phyloP scores from a whole-genome alignment of 495 filamentous ascomycete species.

The Neurospora sp. region DNA sequence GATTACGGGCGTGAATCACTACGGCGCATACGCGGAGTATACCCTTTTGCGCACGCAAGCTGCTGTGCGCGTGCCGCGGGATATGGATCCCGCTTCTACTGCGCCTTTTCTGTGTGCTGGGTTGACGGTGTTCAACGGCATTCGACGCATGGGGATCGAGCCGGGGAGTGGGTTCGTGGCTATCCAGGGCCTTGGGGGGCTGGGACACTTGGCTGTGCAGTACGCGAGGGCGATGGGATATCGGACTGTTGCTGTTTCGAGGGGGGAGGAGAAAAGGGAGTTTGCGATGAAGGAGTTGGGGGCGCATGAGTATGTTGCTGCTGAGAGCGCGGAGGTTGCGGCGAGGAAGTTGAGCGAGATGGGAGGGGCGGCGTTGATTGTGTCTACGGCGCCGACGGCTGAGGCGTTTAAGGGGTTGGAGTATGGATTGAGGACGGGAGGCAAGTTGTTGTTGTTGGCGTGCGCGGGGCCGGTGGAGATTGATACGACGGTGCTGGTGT shows the following conservation, averaged over 20 bases:
- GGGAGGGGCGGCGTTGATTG: conserved; percentile 52
- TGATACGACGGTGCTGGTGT: conserved; percentile 38
- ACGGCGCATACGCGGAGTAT: conserved; percentile 54
- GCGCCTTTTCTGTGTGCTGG: conserved; percentile 61
- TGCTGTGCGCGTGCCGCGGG: conserved; percentile 44
- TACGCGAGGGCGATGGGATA: conserved; percentile 54
- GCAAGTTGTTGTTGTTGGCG: conserved; percentile 52
- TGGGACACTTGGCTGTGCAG: conserved; percentile 57
- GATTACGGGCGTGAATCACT: conserved; percentile 39
- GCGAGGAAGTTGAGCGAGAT: conserved; percentile 39
- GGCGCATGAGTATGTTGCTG: conserved; percentile 56
- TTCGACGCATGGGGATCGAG: conserved; percentile 49
- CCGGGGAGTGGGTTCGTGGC: conserved; percentile 45
- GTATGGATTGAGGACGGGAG: conserved; percentile 39
- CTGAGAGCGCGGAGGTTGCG: conserved; percentile 38
- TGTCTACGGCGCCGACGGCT: conserved; percentile 52
- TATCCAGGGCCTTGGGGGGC: conserved; percentile 51
- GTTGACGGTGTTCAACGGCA: conserved; percentile 58
- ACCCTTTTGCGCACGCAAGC: conserved; percentile 48
- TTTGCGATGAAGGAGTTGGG: conserved; percentile 48
- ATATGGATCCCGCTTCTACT: conserved; percentile 44
- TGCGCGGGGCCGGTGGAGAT: conserved; percentile 41
- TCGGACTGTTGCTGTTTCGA: conserved; percentile 48
- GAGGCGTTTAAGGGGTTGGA: conserved; percentile 42
- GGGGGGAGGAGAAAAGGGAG: conserved; percentile 41